These are phyloP conservation scores for Maudiozyma pseudohumilis DNA, from an alignment of 805 yeast species.

Conservation along the genomic window DNA sequence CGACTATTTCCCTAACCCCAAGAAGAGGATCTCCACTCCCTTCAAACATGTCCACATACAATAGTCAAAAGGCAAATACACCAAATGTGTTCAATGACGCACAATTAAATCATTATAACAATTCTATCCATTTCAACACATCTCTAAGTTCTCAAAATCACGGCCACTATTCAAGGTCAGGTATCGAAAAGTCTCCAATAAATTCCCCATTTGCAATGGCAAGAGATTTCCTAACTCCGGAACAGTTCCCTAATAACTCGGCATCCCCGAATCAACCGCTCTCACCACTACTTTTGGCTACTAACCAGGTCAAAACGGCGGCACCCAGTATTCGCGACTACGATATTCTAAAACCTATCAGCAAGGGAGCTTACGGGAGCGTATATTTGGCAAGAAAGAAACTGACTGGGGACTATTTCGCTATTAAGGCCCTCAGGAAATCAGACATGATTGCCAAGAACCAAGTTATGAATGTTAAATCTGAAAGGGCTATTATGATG, in stretches of 20 bases:
- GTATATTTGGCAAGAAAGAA: conserved; percentile 79
- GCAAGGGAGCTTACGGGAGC: conserved; percentile 96
- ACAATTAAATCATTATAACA: neutral
- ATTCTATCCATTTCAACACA: conserved; percentile 12
- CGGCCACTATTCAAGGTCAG: neutral
- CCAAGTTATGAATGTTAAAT: conserved; percentile 87
- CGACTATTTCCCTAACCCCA: conserved; percentile 36
- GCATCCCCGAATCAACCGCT: conserved; percentile 48
- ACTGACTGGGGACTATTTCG: conserved; percentile 88
- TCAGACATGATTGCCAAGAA: conserved; percentile 96
- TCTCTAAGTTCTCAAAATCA: conserved; percentile 5
- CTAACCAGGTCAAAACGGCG: conserved; percentile 44
- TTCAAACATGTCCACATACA: conserved; percentile 1
- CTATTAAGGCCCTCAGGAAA: conserved; percentile 84
- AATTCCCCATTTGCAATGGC: conserved; percentile 50
- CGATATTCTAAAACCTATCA: conserved; percentile 83
- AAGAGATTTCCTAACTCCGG: conserved; percentile 33
- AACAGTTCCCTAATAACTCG: conserved; percentile 20
- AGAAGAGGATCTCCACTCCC: conserved; percentile 47
- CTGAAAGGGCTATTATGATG: conserved; percentile 98
- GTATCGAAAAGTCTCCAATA: conserved; percentile 35
- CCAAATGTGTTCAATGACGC: neutral
- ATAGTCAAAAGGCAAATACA: neutral
- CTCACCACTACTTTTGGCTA: conserved; percentile 70
- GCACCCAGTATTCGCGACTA: conserved; percentile 76